Evolutionary conservation across 1,284 basidiomycete species (phyloP), one percentile per base, ranked within the genome.

Genomic region (Fistulinella staudtii): DNA sequence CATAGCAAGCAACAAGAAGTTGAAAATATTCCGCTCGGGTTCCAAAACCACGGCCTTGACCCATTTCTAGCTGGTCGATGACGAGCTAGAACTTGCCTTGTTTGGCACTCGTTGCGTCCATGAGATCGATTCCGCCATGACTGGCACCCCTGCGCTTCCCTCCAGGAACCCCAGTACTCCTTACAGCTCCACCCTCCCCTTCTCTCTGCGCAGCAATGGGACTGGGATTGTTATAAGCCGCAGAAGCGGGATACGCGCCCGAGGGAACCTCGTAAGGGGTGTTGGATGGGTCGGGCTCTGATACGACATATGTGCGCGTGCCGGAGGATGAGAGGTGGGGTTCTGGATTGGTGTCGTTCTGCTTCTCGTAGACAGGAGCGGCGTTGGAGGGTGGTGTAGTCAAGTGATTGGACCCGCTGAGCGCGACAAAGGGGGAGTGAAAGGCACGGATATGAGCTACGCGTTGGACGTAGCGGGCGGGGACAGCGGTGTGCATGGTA

Each of bases 301-400:
- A 82, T 51, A 83, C 82, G 51, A 85, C 79, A 56, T 85, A 81
- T 45, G 75, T 79, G 50, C 74, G 76, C 24, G 71, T 65, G 35
- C 76, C 74, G 21, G 66, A 57, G 28, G 64, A 59, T 14, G 71
- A 65, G n/a, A 63, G 17, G 41, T 68, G 57, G 1, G 76, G 73
- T 51, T 82, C 78, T 22, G 73, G 58, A 23, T 70, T 69, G 55
- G 64, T 60, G 51, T 81, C 77, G 50, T 66, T 36, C 55, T 80
- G 74, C 56, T 82, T 81, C 59, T 80, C 77, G 63, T 81, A 79
- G 14, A 69, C 51, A 23, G 65, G 48, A 27, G 67, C 15, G 52
- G 53, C n/a, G 46, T 51, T 36, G 52, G 63, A 28, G 17, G 53
- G 21, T 10, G 60, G 54, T 43, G 46, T 58, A 39, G 55, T 56